Evolutionary conservation across 768 basidiomycete species (phyloP).

Genomic region (Astraeus odoratus): DNA sequence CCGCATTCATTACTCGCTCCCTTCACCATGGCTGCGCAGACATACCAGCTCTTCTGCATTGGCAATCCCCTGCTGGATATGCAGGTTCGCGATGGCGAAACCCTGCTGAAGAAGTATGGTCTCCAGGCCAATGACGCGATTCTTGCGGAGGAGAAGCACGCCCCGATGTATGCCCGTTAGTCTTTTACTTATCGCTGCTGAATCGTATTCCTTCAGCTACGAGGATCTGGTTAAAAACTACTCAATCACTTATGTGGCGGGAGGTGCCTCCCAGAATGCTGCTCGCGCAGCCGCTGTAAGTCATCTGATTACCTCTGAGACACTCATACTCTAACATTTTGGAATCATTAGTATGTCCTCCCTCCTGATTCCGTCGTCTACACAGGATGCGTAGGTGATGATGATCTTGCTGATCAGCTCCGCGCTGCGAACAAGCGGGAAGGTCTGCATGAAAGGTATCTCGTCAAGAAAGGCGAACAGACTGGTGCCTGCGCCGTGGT

Average conservation of each 20-base stretch:
- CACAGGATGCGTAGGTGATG: constrained; percentile 90
- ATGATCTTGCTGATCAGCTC: constrained; percentile 85
- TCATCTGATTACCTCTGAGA: constrained; percentile 12
- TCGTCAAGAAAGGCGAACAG: constrained; percentile 77
- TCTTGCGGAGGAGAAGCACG: constrained; percentile 84
- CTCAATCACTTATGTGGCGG: constrained; percentile 86
- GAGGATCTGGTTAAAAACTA: constrained; percentile 75
- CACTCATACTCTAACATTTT: constrained; percentile 8
- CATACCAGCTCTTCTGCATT: constrained; percentile 75
- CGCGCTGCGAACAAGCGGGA: constrained; percentile 87
- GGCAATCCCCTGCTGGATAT: constrained; percentile 97
- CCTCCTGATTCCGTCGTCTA: constrained; percentile 87
- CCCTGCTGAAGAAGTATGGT: constrained; percentile 79
- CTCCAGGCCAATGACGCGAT: constrained; percentile 95
- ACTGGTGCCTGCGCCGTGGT: constrained; percentile 97
- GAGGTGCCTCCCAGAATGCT: constrained; percentile 95
- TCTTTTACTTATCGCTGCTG: not conserved
- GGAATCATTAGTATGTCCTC: constrained; percentile 75
- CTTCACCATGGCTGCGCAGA: constrained; percentile 34
- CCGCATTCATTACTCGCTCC: not conserved
- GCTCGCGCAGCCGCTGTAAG: constrained; percentile 93
- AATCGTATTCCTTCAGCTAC: constrained; percentile 49
- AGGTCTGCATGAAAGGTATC: constrained; percentile 83
- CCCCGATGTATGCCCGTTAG: constrained; percentile 61
- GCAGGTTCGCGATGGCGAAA: constrained; percentile 83